A percentile compares a stretch with the other conserved stretches of the same genome.
Conservation (phyloP, 2,329 filamentous ascomycete genomes). For the Ilyonectria sp. region DNA sequence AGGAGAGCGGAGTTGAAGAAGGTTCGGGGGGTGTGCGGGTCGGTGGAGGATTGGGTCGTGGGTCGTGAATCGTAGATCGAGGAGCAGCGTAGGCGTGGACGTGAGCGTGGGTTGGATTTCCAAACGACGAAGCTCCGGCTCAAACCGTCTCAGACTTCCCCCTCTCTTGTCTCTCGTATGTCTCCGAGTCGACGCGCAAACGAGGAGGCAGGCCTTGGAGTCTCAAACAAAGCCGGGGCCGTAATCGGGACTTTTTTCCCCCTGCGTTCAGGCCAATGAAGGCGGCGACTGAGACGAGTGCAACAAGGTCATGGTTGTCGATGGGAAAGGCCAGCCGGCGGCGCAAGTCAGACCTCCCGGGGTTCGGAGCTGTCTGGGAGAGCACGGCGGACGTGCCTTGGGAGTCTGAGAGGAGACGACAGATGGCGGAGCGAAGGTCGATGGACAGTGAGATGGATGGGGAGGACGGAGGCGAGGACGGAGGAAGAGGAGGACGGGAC, state of each 20-base stretch:
- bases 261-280: constrained; percentile 49
- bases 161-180: constrained; percentile 42
- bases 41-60: constrained; percentile 37
- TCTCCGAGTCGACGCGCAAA: constrained; percentile 42
- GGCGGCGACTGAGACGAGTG: constrained; percentile 49
- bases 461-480: constrained; percentile 16
- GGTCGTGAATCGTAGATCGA: constrained; percentile 39
- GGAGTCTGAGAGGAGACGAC: constrained; percentile 9
- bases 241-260: constrained; percentile 30
- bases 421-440: constrained; percentile 25
- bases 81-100: constrained; percentile 8
- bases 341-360: constrained; percentile 38
- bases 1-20: constrained; percentile 39
- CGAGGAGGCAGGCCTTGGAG: constrained; percentile 39
- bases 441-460: constrained; percentile 30
- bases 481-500: constrained; percentile 36
- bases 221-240: constrained; percentile 42
- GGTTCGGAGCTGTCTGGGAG: neutral
- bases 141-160: constrained; percentile 52
- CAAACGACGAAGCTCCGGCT: constrained; percentile 38
- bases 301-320: constrained; percentile 52
- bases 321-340: constrained; percentile 41
- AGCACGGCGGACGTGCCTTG: neutral
- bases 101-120: constrained; percentile 31
- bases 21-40: constrained; percentile 31